Conservation (phyloP, 2,329 filamentous ascomycete genomes). For the Coniosporium tulheliwenetii region DNA sequence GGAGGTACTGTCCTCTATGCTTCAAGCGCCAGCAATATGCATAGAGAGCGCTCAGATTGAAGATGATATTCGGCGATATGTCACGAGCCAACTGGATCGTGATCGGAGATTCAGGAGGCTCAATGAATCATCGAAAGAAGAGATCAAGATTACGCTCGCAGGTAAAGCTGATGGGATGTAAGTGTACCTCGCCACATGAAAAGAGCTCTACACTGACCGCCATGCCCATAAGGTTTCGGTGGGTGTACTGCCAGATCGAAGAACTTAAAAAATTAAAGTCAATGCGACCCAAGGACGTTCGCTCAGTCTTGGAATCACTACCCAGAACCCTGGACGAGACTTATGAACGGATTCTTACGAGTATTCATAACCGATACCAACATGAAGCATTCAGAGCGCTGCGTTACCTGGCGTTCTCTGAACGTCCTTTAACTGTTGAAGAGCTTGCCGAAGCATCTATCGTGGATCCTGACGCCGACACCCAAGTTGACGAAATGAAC, state of each 20-base stretch:
- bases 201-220: not conserved
- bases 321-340: conserved; percentile 11
- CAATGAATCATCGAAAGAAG: not conserved
- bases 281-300: conserved; percentile 3
- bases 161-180: conserved; percentile 1
- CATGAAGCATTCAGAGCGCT: conserved; percentile 6
- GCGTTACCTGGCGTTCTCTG: conserved; percentile 8
- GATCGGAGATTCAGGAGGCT: no score
- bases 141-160: not conserved
- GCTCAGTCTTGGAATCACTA: conserved; percentile 5
- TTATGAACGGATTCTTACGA: conserved; percentile 10
- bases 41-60: no score
- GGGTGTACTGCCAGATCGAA: conserved; percentile 5
- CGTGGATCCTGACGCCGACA: conserved; percentile 4
- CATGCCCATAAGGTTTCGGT: conserved; percentile 5
- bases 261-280: conserved; percentile 5
- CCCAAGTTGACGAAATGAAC: conserved; percentile 1
- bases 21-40: no score
- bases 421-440: conserved; percentile 5
- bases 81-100: no score
- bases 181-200: not conserved
- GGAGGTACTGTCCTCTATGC: not conserved
- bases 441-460: conserved; percentile 9
- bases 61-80: no score
- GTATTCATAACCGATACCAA: conserved; percentile 4